Conservation (phyloP, 495 filamentous ascomycete genomes). For the Pseudomonodictys pantanalensis region DNA sequence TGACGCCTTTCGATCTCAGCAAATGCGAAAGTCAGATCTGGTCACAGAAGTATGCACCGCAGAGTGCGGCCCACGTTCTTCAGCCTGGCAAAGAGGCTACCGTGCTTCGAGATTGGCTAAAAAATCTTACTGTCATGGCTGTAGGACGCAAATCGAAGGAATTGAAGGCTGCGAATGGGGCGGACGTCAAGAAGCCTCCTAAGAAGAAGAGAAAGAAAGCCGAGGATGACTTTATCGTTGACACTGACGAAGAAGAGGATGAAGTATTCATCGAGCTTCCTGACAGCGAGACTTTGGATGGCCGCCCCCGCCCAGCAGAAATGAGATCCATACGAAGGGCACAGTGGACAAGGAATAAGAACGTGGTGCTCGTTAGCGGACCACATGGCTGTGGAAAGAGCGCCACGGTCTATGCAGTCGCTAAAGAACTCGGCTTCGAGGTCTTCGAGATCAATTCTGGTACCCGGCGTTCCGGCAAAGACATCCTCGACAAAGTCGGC, state of each 20-base stretch:
- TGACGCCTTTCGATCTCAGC: conserved; percentile 78
- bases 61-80: conserved; percentile 65
- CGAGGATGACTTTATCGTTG: conserved; percentile 78
- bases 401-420: conserved; percentile 88
- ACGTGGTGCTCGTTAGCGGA: conserved; percentile 80
- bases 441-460: conserved; percentile 92
- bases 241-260: conserved; percentile 79
- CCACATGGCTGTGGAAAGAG: conserved; percentile 91
- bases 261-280: conserved; percentile 71
- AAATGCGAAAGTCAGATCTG: conserved; percentile 72
- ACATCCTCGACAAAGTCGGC: conserved; percentile 86
- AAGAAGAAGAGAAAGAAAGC: conserved; percentile 66
- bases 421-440: conserved; percentile 90
- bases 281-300: conserved; percentile 60
- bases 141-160: conserved; percentile 63
- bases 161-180: conserved; percentile 4
- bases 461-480: conserved; percentile 78
- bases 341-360: conserved; percentile 35
- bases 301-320: conserved; percentile 5
- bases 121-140: conserved; percentile 64
- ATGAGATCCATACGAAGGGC: conserved; percentile 41
- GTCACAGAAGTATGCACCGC: conserved; percentile 84
- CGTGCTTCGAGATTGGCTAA: conserved; percentile 82
- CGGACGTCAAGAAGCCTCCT: conserved; percentile 15
- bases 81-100: conserved; percentile 68